Base-by-base conservation (phyloP, 129 eudicot species). In the Tagetes erecta region DNA sequence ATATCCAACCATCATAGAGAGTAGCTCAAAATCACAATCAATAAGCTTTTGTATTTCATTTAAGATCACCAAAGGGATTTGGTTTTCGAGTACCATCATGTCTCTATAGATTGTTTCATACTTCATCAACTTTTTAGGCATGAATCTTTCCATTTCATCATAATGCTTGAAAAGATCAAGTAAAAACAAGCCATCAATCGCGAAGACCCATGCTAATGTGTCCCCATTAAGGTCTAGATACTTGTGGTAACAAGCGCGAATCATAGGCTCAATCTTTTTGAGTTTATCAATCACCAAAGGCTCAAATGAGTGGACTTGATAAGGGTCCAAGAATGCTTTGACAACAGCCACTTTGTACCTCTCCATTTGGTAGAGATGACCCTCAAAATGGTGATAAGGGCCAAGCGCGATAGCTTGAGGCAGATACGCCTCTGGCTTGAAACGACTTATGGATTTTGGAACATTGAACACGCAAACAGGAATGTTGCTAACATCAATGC, bases 1-100 rank as follows among this genome's bases (percentile, higher is more conserved):
- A 60, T 81, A 81, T 39, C 73, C 47, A 2, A 13, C 13, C 55
- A 77, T 13, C 71, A 76, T 70, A 0, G 76, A 33, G 11, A 37
- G 76, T 55, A 80, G 51, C 40, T 76, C 78, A 7, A 2, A 4
- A 3, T 76, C 69, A 63, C 44, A 47, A 5, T 52, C 12, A 11
- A 77, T 34, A 64, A 79, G 39, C 62, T 71, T 73, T 64, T 40
- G 67, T 42, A 84, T 64, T 73, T 80, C 71, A 13, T 68, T 68
- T 10, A 84, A 70, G 59, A 81, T 50, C 73, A 73, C 33, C 42
- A 62, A 41, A 0, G 88, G 88, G 37, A 84, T 63, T 58, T 81
- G 88, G 71, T 84, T 84, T 72, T 84, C 88, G 45, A 84, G 80
- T 63, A 84, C 78, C 74, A 84, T 50, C 12, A 84, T 14, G 59